phyloP scores from a whole-genome alignment of 176 grass and related monocot species.

The Triticum dicoccoides region DNA sequence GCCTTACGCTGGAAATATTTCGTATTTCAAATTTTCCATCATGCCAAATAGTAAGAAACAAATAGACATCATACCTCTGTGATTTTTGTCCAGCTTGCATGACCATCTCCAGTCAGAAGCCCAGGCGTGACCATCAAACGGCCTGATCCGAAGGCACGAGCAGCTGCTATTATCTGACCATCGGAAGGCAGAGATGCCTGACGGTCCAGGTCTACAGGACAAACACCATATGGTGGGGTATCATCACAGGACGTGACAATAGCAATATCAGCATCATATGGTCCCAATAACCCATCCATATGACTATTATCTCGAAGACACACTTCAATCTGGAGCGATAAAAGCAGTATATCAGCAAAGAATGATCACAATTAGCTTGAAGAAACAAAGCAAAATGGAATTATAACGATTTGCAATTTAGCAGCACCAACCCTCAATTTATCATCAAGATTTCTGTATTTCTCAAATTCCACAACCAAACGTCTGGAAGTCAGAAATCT shows the following conservation, averaged over 20 bases:
- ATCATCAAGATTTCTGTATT: conserved; percentile 14
- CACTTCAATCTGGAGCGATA: not conserved
- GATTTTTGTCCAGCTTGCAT: not conserved
- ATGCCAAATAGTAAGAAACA: not conserved
- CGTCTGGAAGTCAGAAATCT: conserved; percentile 28
- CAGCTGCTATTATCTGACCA: not conserved
- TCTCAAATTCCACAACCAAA: not conserved
- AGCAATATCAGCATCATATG: conserved; percentile 13
- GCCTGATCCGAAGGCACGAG: not conserved
- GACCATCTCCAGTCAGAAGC: not conserved
- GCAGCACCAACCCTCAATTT: conserved; percentile 18
- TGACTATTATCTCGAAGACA: not conserved
- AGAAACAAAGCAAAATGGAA: not conserved
- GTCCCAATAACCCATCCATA: conserved; percentile 6
- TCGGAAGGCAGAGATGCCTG: not conserved
- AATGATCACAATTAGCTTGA: not conserved
- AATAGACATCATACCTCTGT: not conserved
- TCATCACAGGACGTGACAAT: not conserved
- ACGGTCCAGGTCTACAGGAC: not conserved
- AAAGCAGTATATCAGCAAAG: not conserved
- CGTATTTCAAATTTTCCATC: not conserved
- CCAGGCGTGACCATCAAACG: not conserved
- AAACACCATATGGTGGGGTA: too few relatives aligned
- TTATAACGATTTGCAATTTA: not conserved
- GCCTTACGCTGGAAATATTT: too few relatives aligned